Percentiles rank a stretch among this genome's conserved stretches.
Evolutionary conservation across 768 basidiomycete genomes (phyloP).

Genomic region (Mycena leptocephala): DNA sequence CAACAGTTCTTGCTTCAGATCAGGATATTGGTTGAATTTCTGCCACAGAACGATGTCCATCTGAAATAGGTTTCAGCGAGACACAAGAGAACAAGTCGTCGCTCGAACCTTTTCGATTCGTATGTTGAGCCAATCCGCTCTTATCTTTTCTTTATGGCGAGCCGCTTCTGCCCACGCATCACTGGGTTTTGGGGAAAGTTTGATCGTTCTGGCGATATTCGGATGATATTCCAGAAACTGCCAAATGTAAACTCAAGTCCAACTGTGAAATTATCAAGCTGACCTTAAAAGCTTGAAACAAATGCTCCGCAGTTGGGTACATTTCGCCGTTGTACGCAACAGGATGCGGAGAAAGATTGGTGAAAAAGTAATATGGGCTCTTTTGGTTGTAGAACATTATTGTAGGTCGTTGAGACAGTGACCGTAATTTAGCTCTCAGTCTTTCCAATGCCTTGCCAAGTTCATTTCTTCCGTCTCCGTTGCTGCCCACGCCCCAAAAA

Average conservation of each 20-base stretch:
- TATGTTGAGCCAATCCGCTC: constrained; percentile 77
- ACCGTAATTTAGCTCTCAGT: constrained; percentile 68
- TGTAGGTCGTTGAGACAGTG: too few relatives aligned
- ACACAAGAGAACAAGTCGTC: not conserved
- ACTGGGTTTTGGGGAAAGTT: constrained; percentile 76
- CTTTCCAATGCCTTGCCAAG: constrained; percentile 80
- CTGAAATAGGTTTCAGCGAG: constrained; percentile 46
- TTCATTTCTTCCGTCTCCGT: constrained; percentile 78
- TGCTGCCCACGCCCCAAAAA: constrained; percentile 82
- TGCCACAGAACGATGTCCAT: constrained; percentile 76
- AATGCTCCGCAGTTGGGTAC: constrained; percentile 84
- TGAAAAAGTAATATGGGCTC: constrained; percentile 77
- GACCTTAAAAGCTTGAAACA: constrained; percentile 84
- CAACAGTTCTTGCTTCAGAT: constrained; percentile 71
- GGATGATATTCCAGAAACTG: constrained; percentile 75
- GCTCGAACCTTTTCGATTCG: constrained; percentile 70
- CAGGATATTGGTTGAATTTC: constrained; percentile 80
- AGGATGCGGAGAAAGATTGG: constrained; percentile 80
- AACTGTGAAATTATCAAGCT: not conserved
- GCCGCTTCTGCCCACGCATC: constrained; percentile 79
- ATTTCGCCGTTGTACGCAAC: constrained; percentile 72
- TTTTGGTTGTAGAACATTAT: constrained; percentile 80
- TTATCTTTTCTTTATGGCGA: constrained; percentile 70
- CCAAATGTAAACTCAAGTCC: not conserved
- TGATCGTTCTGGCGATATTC: constrained; percentile 76